These are phyloP conservation scores for Cadophora gregata DNA, from an alignment of 2,329 filamentous ascomycete genomes.

Conservation along the genomic window DNA sequence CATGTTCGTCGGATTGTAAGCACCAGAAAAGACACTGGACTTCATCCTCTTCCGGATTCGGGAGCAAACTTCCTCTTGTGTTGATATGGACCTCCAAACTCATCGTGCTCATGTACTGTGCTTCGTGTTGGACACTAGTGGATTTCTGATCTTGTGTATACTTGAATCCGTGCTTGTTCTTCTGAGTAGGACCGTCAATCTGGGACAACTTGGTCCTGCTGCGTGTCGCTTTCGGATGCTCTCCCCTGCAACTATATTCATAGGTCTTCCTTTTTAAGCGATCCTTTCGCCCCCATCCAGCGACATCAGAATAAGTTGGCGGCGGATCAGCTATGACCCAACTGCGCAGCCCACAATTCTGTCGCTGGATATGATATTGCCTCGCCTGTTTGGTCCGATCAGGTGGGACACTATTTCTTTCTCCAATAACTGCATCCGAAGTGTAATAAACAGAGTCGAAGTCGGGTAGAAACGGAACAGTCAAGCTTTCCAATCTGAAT, in stretches of 20 bases:
- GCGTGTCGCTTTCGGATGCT: conserved; percentile 23
- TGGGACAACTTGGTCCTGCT: conserved; percentile 66
- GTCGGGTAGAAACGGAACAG: conserved; percentile 77
- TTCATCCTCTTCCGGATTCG: conserved; percentile 90
- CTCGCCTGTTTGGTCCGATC: conserved; percentile 59
- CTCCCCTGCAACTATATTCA: not conserved
- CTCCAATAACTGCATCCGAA: conserved; percentile 60
- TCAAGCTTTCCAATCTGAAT: conserved; percentile 77
- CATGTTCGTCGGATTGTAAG: conserved; percentile 75
- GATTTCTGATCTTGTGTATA: conserved; percentile 79
- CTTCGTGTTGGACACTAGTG: conserved; percentile 80
- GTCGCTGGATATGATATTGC: conserved; percentile 57
- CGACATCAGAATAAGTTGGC: conserved; percentile 73
- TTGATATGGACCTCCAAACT: conserved; percentile 93
- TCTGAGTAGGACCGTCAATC: conserved; percentile 87
- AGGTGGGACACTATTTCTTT: conserved; percentile 52
- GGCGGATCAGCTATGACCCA: conserved; percentile 81
- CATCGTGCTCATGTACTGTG: conserved; percentile 96
- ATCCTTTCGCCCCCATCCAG: conserved; percentile 65
- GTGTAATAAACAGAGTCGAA: conserved; percentile 73
- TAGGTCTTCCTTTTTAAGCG: conserved; percentile 29
- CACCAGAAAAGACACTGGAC: conserved; percentile 91
- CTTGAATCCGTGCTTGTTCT: conserved; percentile 81
- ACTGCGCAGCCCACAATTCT: conserved; percentile 64
- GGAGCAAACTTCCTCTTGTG: conserved; percentile 78